These are phyloP conservation scores for Calocybe indica DNA, from an alignment of 768 basidiomycete genomes.

Conservation along the genomic window DNA sequence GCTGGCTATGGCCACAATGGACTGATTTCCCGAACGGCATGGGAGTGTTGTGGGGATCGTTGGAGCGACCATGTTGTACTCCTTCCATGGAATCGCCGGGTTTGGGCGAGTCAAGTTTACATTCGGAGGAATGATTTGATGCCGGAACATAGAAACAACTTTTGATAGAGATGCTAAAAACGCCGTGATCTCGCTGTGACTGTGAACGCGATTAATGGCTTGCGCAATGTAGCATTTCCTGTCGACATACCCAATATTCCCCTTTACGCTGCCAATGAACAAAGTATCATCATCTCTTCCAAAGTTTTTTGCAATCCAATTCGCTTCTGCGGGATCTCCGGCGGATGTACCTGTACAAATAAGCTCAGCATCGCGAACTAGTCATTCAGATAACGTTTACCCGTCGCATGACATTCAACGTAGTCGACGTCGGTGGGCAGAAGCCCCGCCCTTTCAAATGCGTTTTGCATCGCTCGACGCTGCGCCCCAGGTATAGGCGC, in stretches of 20 bases:
- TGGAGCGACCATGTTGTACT: conserved; percentile 30
- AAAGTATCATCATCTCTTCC: conserved; percentile 23
- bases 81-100: conserved; percentile 31
- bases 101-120: conserved; percentile 29
- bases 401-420: conserved; percentile 43
- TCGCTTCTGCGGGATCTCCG: conserved; percentile 47
- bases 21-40: conserved; percentile 14
- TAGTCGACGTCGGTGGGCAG: conserved; percentile 37
- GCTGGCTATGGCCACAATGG: conserved; percentile 18
- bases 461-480: conserved; percentile 29
- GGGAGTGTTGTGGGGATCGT: conserved; percentile 18
- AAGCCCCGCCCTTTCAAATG: conserved; percentile 23
- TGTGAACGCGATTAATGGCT: conserved; percentile 5
- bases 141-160: conserved; percentile 32
- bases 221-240: too few species aligned
- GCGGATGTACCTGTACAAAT: conserved; percentile 29
- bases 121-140: conserved; percentile 30
- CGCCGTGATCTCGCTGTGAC: conserved; percentile 34
- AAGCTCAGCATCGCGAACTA: too few species aligned
- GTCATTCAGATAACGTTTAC: too few species aligned
- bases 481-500: conserved; percentile 33
- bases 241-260: conserved; percentile 35
- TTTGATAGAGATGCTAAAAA: conserved; percentile 41
- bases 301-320: conserved; percentile 38
- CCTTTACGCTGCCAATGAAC: conserved; percentile 38